These are phyloP conservation scores for Ophiostoma sp. DNA, from an alignment of 2,329 filamentous ascomycete species.

Conservation along the genomic window DNA sequence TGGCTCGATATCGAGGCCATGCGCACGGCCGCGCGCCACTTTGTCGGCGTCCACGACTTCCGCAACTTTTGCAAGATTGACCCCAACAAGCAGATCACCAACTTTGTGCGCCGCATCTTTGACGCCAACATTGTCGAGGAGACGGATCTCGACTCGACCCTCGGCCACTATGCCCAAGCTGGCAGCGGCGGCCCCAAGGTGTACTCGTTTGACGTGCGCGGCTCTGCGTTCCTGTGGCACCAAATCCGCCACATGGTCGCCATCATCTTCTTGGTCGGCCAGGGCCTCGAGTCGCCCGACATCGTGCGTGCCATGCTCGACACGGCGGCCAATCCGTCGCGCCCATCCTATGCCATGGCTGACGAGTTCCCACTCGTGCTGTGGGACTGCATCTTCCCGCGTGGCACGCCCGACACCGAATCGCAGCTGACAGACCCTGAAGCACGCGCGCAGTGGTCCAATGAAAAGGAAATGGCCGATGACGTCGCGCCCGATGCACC, in stretches of 20 bases:
- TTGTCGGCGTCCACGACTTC: conserved; percentile 85
- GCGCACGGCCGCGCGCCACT: conserved; percentile 71
- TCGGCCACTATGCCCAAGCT: conserved; percentile 47
- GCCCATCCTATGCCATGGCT: conserved; percentile 85
- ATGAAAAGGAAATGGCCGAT: conserved; percentile 4
- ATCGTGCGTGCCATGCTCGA: conserved; percentile 73
- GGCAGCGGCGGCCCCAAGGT: conserved; percentile 52
- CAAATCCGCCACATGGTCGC: conserved; percentile 94
- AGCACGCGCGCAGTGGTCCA: conserved; percentile 27
- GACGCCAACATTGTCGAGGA: conserved; percentile 73
- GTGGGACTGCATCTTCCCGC: conserved; percentile 90
- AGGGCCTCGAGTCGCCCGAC: conserved; percentile 72
- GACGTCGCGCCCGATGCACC: neutral
- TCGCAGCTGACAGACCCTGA: neutral
- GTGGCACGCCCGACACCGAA: conserved; percentile 26
- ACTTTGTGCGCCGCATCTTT: conserved; percentile 74
- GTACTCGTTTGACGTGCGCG: conserved; percentile 82
- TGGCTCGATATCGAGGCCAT: conserved; percentile 87
- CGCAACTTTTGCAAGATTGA: conserved; percentile 96
- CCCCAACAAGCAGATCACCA: conserved; percentile 78
- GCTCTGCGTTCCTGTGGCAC: conserved; percentile 94
- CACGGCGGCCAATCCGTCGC: conserved; percentile 61
- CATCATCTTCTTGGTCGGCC: conserved; percentile 85
- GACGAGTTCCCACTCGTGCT: conserved; percentile 84
- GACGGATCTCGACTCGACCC: conserved; percentile 45